Evolutionary conservation across 768 basidiomycete genomes (phyloP).

Genomic region (Clitopilus hobsonii): DNA sequence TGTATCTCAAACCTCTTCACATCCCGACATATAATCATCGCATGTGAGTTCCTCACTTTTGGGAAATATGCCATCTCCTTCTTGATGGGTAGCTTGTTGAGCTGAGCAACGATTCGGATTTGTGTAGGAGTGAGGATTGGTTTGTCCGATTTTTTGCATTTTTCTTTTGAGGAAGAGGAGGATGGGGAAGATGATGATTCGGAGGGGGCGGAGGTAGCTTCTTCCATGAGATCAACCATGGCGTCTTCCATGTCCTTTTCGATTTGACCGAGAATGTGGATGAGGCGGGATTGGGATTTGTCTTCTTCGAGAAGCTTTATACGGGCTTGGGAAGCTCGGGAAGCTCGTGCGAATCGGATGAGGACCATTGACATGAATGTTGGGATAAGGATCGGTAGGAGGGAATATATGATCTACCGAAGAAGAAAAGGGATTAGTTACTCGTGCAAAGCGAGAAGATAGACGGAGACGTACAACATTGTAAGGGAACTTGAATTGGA

Average conservation of each 20-base stretch:
- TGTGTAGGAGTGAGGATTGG: conserved; percentile 55
- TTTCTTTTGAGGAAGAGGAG: not conserved
- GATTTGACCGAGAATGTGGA: conserved; percentile 49
- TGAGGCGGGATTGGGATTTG: conserved; percentile 41
- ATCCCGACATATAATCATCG: conserved; percentile 66
- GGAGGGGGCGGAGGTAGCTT: conserved; percentile 22
- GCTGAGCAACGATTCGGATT: conserved; percentile 45
- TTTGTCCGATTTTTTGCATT: conserved; percentile 14
- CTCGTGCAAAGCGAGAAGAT: not conserved
- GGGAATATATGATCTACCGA: conserved; percentile 42
- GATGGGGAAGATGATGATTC: conserved; percentile 5
- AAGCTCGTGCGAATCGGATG: conserved; percentile 51
- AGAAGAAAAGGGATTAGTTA: conserved; percentile 2
- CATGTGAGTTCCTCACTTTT: conserved; percentile 61
- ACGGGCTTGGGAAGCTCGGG: conserved; percentile 57
- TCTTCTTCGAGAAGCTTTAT: conserved; percentile 63
- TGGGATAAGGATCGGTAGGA: conserved; percentile 67
- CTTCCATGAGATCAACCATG: conserved; percentile 57
- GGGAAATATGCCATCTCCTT: conserved; percentile 69
- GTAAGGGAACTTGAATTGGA: conserved; percentile 60
- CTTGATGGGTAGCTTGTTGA: conserved; percentile 69
- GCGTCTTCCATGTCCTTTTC: conserved; percentile 59
- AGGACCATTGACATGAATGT: conserved; percentile 48
- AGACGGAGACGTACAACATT: conserved; percentile 54
- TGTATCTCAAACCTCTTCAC: conserved; percentile 55